Base-by-base conservation (phyloP, 2,329 filamentous ascomycete species). In the Ascochyta clinopodiicola region DNA sequence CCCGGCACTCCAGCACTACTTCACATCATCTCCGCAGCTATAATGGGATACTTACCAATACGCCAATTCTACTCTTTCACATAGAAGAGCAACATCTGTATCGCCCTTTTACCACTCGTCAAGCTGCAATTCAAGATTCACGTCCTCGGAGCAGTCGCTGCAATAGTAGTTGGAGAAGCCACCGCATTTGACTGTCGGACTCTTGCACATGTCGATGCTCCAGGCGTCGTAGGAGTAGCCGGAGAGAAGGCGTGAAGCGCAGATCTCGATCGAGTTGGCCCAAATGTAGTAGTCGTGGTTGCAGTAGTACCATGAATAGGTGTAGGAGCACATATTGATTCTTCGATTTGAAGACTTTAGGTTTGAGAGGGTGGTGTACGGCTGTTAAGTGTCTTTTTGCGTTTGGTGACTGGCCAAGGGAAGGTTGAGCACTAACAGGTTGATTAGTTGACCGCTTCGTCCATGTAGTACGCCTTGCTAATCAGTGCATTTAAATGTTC, bases 211-310 rank as follows among this genome's bases (percentile, higher is more conserved):
- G 66, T 80, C 79, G 62, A 77, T 78, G 52, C 75, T 76, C 78
- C 78, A 81, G 21, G 77, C 75, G 56, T 81, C 79, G 63, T 77
- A 77, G 2, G 78, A 80, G 68, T 81, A 80, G 54, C 78, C 75
- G 17, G 73, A 77, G 21, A 81, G 73, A 6, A 78, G 75, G 17
- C 79, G 75, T 48, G 75, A 77, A 9, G 66, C 70, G 70, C 79
- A 80, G 58, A 78, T 72, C 63, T 81, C 79, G 55, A 80, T 75
- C 49, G 66, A 75, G 69, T 80, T 76, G 56, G 73, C 68, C 72
- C 77, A 77, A 68, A 80, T 79, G 68, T 79, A 80, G 69, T 79
- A 79, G 63, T 78, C 78, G 68, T 79, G 78, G 68, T 78, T 78
- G 70, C 79, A 80, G 68, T 76, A 77, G 66, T 81, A 80, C 73